Base-by-base conservation (phyloP, 176 grass and related monocot species). In the sorghum (Sorghum bicolor) region DNA sequence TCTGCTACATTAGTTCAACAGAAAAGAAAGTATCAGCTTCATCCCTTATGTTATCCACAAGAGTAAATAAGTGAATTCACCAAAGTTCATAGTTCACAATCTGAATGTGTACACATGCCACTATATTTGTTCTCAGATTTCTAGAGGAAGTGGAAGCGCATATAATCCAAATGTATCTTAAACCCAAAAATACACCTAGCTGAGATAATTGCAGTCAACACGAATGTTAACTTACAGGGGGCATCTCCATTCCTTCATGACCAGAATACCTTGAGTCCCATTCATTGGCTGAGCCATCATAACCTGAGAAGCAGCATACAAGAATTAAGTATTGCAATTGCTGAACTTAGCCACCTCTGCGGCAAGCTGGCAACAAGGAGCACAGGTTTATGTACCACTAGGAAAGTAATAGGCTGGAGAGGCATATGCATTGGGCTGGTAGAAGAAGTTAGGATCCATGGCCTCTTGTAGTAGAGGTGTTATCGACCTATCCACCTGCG, bases 391-490 rank as follows among this genome's bases (percentile, higher is more conserved):
- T 43, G 16, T 83, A 80, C 74, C 88, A 82, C 82, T 94, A 80
- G 79, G 79, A 78, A 92, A 95, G 84, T 86, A 98, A 80, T 93
- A 95, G 17, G 91, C 83, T 10, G 81, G 83, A 50, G 88, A 79
- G 2, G 79, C 77, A 73, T 89, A 94, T 82, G 81, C 92, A 84
- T 22, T 88, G 31, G 92, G 72, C 68, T 90, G 83, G 75, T 94
- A 93, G 47, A 86, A 93, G 34, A 88, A 88, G 79, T 79, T 91
- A 32, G 90, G 84, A 88, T 98, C 91, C 86, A 93, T 91, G 45
- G 90, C 92, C 48, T 95, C 95, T 47, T 92, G 91, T 40, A 98
- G 76, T 50, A 93, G 39, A 19, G 95, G 92, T 67, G 92, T 95
- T 86, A 91, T 86, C 53, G 92, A 95, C 67, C 85, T 75, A 65